These are phyloP conservation scores for Claviceps paspali DNA, from an alignment of 2,329 filamentous ascomycete genomes.

Conservation along the genomic window DNA sequence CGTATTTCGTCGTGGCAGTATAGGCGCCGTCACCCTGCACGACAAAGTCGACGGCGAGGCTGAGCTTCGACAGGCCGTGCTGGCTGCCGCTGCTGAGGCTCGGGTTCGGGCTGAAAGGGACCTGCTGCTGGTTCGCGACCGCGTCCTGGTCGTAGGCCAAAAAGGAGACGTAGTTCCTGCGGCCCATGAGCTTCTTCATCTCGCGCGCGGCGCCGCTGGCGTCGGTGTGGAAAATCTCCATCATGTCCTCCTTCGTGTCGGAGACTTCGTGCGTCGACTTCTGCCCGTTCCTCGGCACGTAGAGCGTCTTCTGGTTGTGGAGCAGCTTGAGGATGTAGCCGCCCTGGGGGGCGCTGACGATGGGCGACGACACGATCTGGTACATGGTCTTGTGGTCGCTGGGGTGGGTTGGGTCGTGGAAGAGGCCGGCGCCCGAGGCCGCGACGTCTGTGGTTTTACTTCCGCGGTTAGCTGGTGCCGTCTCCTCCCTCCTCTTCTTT, in stretches of 20 bases:
- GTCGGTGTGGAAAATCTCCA: conserved; percentile 97
- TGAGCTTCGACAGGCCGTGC: conserved; percentile 49
- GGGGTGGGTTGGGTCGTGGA: conserved; percentile 85
- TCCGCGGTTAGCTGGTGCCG: not conserved
- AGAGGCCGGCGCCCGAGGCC: conserved; percentile 76
- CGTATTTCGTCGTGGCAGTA: conserved; percentile 81
- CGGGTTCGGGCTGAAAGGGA: conserved; percentile 22
- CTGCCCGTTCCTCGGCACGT: conserved; percentile 78
- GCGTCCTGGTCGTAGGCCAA: conserved; percentile 88
- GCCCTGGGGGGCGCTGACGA: conserved; percentile 77
- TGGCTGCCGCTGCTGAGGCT: conserved; percentile 20
- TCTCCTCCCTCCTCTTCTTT: not conserved
- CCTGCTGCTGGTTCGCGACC: conserved; percentile 23
- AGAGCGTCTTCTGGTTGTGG: conserved; percentile 88
- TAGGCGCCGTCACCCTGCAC: conserved; percentile 82
- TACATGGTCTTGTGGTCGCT: conserved; percentile 99
- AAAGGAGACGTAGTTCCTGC: conserved; percentile 82
- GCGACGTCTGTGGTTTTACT: conserved; percentile 59
- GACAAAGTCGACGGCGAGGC: conserved; percentile 88
- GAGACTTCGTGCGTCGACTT: conserved; percentile 57
- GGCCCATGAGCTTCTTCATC: conserved; percentile 81
- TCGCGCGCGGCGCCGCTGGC: conserved; percentile 72
- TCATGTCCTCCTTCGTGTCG: conserved; percentile 99
- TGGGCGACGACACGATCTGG: conserved; percentile 83
- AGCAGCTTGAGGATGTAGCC: conserved; percentile 83